phyloP scores from a whole-genome alignment of 139 green algal genomes.

The Edaphochlamys debaryana region DNA sequence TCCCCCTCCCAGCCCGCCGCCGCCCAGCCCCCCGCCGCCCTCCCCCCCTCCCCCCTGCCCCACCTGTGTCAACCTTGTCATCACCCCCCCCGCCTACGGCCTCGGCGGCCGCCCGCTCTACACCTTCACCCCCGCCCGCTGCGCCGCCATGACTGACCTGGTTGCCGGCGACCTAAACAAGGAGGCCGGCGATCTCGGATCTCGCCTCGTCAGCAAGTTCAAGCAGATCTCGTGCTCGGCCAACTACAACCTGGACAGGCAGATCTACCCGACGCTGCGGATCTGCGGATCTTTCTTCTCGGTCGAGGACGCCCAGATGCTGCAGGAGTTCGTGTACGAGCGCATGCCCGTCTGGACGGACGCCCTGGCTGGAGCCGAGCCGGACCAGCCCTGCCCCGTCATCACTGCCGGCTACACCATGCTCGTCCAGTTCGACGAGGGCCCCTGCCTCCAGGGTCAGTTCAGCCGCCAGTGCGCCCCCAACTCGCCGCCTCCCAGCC shows the following conservation, averaged over 20 bases:
- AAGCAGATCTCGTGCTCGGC: background rate
- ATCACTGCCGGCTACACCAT: background rate
- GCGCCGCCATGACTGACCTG: background rate
- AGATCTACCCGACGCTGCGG: background rate
- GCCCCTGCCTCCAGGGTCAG: background rate
- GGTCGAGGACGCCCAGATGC: background rate
- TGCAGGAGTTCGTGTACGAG: background rate
- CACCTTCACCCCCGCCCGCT: background rate
- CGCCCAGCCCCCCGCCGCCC: no score
- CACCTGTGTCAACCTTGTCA: background rate
- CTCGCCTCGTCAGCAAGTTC: background rate
- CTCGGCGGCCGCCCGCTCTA: background rate
- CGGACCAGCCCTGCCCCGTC: background rate
- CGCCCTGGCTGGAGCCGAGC: background rate
- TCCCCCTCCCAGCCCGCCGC: no score
- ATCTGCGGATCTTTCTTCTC: background rate
- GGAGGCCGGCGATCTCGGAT: background rate
- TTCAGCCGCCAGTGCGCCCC: background rate
- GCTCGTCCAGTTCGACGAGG: background rate
- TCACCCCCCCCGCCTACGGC: background rate
- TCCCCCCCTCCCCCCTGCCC: background rate
- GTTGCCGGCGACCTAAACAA: background rate
- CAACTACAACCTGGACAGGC: background rate
- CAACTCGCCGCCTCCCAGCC: conserved; percentile 5
- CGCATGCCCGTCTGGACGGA: background rate